Evolutionary conservation across 2,329 filamentous ascomycete genomes (phyloP).

Genomic region (Aspergillus ochraceoroseus): DNA sequence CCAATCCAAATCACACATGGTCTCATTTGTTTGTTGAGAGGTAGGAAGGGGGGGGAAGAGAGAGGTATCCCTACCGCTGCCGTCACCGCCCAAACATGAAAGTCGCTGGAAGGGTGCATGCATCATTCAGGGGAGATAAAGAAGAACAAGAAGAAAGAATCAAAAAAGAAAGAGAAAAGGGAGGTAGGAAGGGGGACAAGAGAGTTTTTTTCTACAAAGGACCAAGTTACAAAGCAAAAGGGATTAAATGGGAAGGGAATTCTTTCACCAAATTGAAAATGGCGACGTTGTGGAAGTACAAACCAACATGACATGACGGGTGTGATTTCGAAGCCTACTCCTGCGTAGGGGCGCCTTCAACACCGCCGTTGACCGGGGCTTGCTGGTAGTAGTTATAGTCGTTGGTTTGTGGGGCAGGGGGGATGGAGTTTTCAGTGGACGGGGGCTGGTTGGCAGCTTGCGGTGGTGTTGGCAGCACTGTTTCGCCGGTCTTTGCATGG

Average conservation of each 20-base stretch:
- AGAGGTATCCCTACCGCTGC: constrained; percentile 6
- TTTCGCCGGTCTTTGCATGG: constrained; percentile 27
- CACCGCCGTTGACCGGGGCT: constrained; percentile 27
- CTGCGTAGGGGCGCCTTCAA: constrained; percentile 14
- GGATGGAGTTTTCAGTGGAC: constrained; percentile 11
- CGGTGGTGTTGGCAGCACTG: constrained; percentile 13
- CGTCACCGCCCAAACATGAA: constrained; percentile 12
- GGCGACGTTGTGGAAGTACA: too few relatives aligned
- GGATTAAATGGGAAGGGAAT: not conserved
- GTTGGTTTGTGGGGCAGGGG: constrained; percentile 22
- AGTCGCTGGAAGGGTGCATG: constrained; percentile 31
- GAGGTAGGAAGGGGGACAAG: constrained; percentile 4
- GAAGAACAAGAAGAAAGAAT: constrained; percentile 13
- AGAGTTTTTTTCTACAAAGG: constrained; percentile 14
- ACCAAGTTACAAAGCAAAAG: constrained; percentile 6
- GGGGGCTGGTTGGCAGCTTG: constrained; percentile 21
- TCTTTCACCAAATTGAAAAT: constrained; percentile 5
- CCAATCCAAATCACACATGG: constrained; percentile 22
- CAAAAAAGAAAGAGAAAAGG: not conserved
- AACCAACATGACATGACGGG: too few relatives aligned
- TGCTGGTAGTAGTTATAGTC: constrained; percentile 33
- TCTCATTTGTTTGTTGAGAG: constrained; percentile 20
- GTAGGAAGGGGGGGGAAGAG: constrained; percentile 11
- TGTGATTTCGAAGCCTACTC: not conserved
- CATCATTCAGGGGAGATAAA: too few relatives aligned